Evolutionary conservation across 1,139 yeast species (phyloP), one percentile per base, ranked within the genome.

Genomic region (Debaryomycetaceae sp.): DNA sequence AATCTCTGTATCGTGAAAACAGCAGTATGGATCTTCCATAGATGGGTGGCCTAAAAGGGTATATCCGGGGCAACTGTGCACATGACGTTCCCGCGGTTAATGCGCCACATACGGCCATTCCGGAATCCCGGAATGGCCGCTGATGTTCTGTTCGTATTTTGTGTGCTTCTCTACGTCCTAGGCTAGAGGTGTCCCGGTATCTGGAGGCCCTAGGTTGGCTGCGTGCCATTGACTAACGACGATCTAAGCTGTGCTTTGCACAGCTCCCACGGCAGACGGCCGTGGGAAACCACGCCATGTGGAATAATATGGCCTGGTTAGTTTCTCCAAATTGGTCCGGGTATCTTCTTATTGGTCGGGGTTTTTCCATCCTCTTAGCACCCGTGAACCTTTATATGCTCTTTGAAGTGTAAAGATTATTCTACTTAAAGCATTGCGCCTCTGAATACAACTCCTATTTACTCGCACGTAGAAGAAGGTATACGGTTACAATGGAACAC

Each of bases 401-500:
- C 31, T 27, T 17, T 17, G 20, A 17, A 17, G 20, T 17, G 20
- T 17, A 17, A 17, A 17, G 20, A 17, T 17, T 17, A 17, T 17
- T 17, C 20, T 17, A 17, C 20, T 17, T 4, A 17, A 17, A 17
- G 20, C 20, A 17, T 17, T 17, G 20, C 20, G 20, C 20, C 20
- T 17, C 20, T 17, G 20, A 17, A 17, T 17, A 17, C 20, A 17
- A 17, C 20, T 17, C 20, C 20, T 17, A 17, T 17, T 17, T 17
- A 17, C 20, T 17, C 20, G 20, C 20, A 17, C 20, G 20, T 17
- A 17, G 20, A 17, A 17, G 20, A 17, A 17, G 4, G 22, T 17
- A 27, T 23, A 22, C 24, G 4, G 11, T 23, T n/a, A 50, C 36
- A 20, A 72, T 73, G 91, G 95, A 86, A 69, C 93, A 87, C 63